Percentiles rank a stretch among this genome's conserved stretches.
phyloP scores from a whole-genome alignment of 176 grass and related monocot species.

The Lolium rigidum region DNA sequence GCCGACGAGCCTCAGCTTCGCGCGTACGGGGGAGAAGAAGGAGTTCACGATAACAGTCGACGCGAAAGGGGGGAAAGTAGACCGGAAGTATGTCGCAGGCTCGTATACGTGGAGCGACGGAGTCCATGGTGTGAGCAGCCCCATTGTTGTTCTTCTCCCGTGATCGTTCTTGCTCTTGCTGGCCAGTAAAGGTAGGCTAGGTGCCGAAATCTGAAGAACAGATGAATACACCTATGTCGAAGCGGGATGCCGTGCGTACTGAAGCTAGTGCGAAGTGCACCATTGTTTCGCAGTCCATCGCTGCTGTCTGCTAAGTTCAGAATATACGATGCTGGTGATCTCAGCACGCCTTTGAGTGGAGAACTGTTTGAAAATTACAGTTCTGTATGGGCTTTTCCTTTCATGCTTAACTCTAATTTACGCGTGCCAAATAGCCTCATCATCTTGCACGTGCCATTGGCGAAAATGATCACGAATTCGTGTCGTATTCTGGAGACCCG shows the following conservation, averaged over 20 bases:
- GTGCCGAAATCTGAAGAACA: not conserved
- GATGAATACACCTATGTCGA: not conserved
- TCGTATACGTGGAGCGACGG: conserved; percentile 86
- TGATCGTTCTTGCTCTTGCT: conserved; percentile 22
- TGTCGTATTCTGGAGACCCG: not conserved
- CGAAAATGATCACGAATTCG: not conserved
- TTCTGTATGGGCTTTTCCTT: not conserved
- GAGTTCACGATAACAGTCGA: conserved; percentile 50
- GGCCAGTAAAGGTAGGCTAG: not conserved
- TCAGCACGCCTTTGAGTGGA: too few species aligned
- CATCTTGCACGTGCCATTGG: not conserved
- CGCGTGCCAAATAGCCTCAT: not conserved
- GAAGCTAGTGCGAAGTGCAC: not conserved
- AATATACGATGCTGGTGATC: not conserved
- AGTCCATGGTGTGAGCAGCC: conserved; percentile 71
- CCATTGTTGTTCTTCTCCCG: conserved; percentile 58
- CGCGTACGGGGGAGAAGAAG: conserved; percentile 56
- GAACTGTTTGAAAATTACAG: not conserved
- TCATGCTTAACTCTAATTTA: too few species aligned
- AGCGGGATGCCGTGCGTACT: not conserved
- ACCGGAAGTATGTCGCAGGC: conserved; percentile 41
- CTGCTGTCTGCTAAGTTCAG: not conserved
- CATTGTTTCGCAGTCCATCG: not conserved
- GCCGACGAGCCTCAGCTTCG: conserved; percentile 58
- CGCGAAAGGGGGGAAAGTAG: not conserved